Base-by-base conservation (phyloP, 371 early-diverging fungal genomes). In the Mortierella sp. region DNA sequence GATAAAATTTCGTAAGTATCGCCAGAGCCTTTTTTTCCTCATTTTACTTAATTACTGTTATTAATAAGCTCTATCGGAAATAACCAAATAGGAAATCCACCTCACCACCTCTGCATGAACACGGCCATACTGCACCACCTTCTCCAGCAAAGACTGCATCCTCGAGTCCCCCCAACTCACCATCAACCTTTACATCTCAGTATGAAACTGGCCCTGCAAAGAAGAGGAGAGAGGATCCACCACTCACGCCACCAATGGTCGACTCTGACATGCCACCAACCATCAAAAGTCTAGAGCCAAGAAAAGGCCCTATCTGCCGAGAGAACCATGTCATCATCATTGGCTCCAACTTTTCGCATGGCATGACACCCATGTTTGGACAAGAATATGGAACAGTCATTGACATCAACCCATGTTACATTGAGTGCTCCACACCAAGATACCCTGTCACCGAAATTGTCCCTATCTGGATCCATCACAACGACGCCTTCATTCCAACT, bases 301-400 rank as follows among this genome's bases (percentile, higher is more conserved):
- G 70, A 26, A 76, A 70, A 26, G 76, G 76, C 4, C 70, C 76
- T 3, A 76, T 76, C 67, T 76, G 76, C 28, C 62, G 70, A 10
- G 76, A 76, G 47, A 76, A 76, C 64, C 76, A 76, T 51, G 76
- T 76, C n/a, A 76, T 76, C 47, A 76, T 76, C 47, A 76, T 76
- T 37, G 76, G 76, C 19, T 70, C 70, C 57, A 76, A 76, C 66
- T 76, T 76, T 57, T 51, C 76, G 15, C 66, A 53, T 0, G 76
- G 70, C 45, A 76, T 76, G 76, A 70, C 65, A 9, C 76, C 76
- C 22, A 70, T 76, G 76, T 76, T 76, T 64, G 76, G 76, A 31
- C 76, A 70, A 3, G 76, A 76, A 34, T 70, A 61, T 28, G 76
- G 76, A 26, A 76, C 70, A 3, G 76, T 76, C 8, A 58, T 76